Evolutionary conservation across 441 rosid species (phyloP).

Genomic region (Biscutella auriculata): DNA sequence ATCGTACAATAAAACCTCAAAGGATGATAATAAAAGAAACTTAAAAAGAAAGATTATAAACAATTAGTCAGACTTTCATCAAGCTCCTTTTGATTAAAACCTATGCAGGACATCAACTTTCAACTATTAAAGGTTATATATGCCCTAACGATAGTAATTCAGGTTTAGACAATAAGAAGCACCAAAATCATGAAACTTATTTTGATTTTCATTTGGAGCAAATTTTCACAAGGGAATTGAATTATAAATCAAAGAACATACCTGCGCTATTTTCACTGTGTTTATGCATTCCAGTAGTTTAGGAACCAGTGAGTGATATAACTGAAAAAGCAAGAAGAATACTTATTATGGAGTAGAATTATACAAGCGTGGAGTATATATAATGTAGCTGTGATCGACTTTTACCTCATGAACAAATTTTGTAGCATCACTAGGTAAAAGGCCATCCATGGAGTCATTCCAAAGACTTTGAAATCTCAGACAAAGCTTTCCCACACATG

Average conservation of each 20-base stretch:
- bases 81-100: background rate
- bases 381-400: background rate
- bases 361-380: background rate
- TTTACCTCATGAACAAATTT: conserved; percentile 59
- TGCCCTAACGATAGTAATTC: background rate
- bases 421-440: conserved; percentile 24
- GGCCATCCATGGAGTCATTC: conserved; percentile 29
- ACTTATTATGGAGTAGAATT: conserved; percentile 1
- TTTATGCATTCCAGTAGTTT: conserved; percentile 58
- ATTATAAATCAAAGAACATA: conserved; percentile 19
- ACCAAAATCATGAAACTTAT: background rate
- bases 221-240: background rate
- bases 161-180: no score
- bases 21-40: background rate
- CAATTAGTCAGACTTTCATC: background rate
- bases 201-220: background rate
- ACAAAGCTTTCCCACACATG: conserved; percentile 63
- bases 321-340: conserved; percentile 30
- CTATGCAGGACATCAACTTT: background rate
- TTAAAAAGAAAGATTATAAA: background rate
- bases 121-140: background rate
- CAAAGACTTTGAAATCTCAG: conserved; percentile 35
- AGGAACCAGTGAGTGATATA: conserved; percentile 44
- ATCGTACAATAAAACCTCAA: no score
- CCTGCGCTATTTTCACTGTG: conserved; percentile 88